These are phyloP conservation scores for Fonsecaea pedrosoi DNA, from an alignment of 2,329 filamentous ascomycete species.

Conservation along the genomic window DNA sequence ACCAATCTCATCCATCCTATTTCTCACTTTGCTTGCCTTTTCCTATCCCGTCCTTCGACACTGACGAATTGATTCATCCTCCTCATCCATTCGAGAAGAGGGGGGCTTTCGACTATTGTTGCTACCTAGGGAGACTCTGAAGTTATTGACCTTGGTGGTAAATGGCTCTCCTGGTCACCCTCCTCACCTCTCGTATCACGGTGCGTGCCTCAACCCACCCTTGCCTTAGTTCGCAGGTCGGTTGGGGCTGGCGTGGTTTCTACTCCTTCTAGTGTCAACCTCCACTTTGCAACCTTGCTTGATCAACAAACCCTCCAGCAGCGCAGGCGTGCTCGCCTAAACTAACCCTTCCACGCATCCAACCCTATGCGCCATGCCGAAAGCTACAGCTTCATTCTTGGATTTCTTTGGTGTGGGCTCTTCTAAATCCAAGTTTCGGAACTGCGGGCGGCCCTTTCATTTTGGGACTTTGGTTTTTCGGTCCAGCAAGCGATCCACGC, in stretches of 20 bases:
- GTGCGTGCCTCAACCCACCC: constrained; percentile 10
- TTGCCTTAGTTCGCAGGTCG: constrained; percentile 15
- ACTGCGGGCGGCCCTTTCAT: background rate
- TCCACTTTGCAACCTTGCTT: constrained; percentile 3
- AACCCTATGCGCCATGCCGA: constrained; percentile 12
- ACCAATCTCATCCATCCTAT: background rate
- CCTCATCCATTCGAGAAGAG: background rate
- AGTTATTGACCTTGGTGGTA: background rate
- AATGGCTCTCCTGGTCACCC: background rate
- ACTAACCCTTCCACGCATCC: constrained; percentile 7
- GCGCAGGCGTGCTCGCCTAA: background rate
- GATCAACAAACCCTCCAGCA: constrained; percentile 2
- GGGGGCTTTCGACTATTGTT: background rate
- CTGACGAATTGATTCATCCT: background rate
- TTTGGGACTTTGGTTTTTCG: constrained; percentile 6
- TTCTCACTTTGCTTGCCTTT: background rate
- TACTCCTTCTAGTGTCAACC: constrained; percentile 1
- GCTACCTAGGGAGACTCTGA: background rate
- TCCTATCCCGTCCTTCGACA: background rate
- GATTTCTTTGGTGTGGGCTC: constrained; percentile 7
- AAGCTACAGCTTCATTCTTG: constrained; percentile 14
- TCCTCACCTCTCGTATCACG: constrained; percentile 21
- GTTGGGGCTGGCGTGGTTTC: constrained; percentile 8
- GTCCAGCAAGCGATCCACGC: constrained; percentile 3
- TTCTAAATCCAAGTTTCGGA: constrained; percentile 10